Conservation (phyloP, 2,329 filamentous ascomycete genomes). For the Aspergillus piperis region DNA sequence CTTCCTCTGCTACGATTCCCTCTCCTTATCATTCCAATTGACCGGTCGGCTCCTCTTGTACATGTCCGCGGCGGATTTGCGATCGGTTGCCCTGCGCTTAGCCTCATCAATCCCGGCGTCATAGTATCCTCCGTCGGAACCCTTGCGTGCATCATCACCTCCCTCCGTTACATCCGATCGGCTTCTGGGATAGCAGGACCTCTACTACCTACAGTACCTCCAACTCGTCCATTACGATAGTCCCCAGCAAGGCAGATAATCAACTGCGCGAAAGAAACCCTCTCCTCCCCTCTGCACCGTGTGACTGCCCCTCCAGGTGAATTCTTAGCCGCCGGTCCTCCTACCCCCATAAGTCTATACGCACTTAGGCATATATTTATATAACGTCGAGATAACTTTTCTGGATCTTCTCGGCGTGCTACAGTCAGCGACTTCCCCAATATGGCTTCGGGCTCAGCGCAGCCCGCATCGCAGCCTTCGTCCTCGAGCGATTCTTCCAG, state of each 20-base stretch:
- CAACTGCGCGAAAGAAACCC: not conserved
- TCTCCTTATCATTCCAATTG: not conserved
- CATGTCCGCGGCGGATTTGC: not conserved
- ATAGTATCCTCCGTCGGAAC: not conserved
- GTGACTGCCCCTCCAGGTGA: constrained; percentile 6
- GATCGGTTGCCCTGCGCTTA: not conserved
- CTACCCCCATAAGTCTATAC: not conserved
- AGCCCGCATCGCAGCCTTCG: constrained; percentile 7
- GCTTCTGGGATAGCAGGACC: not conserved
- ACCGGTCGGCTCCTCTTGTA: not conserved
- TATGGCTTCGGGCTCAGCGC: constrained; percentile 19
- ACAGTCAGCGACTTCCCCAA: not conserved
- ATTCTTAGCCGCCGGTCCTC: not conserved
- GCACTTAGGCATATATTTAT: not conserved
- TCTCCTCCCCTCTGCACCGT: constrained; percentile 14
- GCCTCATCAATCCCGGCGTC: not conserved
- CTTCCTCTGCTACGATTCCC: not conserved
- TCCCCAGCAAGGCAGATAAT: not conserved
- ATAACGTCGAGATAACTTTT: not conserved
- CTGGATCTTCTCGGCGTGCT: not conserved
- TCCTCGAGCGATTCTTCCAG: constrained; percentile 15
- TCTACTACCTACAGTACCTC: not conserved
- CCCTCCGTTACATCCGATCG: not conserved
- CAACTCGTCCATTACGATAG: not conserved
- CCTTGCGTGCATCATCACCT: not conserved